Evolutionary conservation across 2,329 filamentous ascomycete genomes (phyloP).

Genomic region (Epichloe baconii): DNA sequence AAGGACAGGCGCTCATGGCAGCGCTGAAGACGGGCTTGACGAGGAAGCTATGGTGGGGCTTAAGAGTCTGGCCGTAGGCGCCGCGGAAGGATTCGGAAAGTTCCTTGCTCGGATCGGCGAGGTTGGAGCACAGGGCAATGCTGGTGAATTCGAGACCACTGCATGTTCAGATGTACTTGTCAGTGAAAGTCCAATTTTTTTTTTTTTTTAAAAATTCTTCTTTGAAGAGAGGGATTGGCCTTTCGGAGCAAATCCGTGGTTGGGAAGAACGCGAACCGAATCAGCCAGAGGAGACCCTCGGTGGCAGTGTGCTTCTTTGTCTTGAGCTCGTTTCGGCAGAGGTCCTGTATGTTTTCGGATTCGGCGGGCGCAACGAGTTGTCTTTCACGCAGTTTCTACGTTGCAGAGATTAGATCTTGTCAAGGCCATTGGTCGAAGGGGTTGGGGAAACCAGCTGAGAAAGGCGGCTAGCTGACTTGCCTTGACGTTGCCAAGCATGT

Average conservation of each 20-base stretch:
- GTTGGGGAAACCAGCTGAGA: background rate
- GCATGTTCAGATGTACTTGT: constrained; percentile 6
- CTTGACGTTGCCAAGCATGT: constrained; percentile 86
- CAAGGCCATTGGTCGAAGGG: background rate
- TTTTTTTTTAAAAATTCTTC: too few relatives aligned
- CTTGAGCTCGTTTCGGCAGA: constrained; percentile 78
- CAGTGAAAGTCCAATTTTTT: background rate
- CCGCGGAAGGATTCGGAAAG: constrained; percentile 75
- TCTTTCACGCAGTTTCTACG: constrained; percentile 76
- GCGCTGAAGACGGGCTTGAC: constrained; percentile 87
- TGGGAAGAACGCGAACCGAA: constrained; percentile 46
- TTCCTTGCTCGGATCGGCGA: constrained; percentile 55
- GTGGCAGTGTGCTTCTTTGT: constrained; percentile 78
- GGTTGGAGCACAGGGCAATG: constrained; percentile 67
- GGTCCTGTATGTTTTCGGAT: constrained; percentile 73
- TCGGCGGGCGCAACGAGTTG: constrained; percentile 65
- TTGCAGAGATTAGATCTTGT: background rate
- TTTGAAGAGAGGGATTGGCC: background rate
- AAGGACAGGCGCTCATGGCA: constrained; percentile 86
- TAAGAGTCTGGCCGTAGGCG: constrained; percentile 77
- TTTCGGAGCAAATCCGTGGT: background rate
- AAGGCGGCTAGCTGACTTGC: constrained; percentile 30
- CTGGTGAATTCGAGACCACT: constrained; percentile 92
- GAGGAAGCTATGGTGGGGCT: constrained; percentile 79
- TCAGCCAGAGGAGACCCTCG: constrained; percentile 83